These are phyloP conservation scores for Nakaseomyces uthaithaninus DNA, from an alignment of 1,139 yeast species.

Conservation along the genomic window DNA sequence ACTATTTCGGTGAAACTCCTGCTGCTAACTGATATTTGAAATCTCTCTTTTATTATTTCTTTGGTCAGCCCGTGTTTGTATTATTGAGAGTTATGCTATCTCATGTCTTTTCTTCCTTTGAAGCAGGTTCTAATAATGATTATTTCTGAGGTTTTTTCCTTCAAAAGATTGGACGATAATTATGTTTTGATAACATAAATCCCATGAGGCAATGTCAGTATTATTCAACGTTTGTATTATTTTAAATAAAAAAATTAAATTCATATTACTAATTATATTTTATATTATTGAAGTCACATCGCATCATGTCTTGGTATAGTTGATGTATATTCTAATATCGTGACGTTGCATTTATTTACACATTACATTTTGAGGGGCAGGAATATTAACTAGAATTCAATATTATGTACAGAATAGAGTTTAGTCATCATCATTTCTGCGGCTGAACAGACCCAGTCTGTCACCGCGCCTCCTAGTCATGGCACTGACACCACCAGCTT, in stretches of 20 bases:
- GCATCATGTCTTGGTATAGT: too few species aligned
- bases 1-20: slow-evolving; percentile 45
- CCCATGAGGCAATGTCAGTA: background rate
- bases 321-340: background rate
- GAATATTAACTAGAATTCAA: background rate
- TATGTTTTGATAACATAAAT: background rate
- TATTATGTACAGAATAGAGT: background rate
- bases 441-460: slow-evolving; percentile 32
- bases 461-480: slow-evolving; percentile 36
- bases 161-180: too few species aligned
- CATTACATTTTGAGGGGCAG: too few species aligned
- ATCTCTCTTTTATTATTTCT: background rate
- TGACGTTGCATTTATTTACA: too few species aligned
- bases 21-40: background rate
- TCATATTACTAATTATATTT: background rate
- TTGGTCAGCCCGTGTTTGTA: background rate
- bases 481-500: slow-evolving; percentile 58
- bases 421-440: slow-evolving; percentile 17
- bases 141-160: background rate
- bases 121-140: background rate
- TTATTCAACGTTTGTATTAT: background rate
- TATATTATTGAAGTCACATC: too few species aligned
- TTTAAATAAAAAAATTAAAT: background rate
- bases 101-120: background rate
- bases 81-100: too few species aligned